Base-by-base conservation (phyloP, 2,329 filamentous ascomycete species). In the Cladosporium sp. region DNA sequence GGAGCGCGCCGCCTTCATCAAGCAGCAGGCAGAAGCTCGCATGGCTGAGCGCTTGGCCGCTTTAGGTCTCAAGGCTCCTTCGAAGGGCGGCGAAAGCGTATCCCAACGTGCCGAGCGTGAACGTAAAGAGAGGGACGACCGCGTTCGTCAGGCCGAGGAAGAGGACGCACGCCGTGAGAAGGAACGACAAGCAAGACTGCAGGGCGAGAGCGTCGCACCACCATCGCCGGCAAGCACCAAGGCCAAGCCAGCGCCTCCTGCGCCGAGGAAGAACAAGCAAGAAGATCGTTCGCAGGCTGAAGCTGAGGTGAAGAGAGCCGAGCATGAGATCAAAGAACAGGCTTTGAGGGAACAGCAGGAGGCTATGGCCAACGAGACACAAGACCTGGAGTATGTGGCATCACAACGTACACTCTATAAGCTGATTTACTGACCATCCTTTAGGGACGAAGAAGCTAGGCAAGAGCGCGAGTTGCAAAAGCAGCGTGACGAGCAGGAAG, bases 11-110 rank as follows among this genome's bases (percentile, higher is more conserved):
- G 91, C 93, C 4, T 96, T 95, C 68, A 97, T 97, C 70, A 96
- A 95, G 72, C 92, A 97, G 72, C 93, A 97, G 72, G 95, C 94
- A 8, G 92, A 97, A 72, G 90, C 93, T 70, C 90, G 93, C 59
- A 97, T 99, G 88, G 93, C 94, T 35, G 94, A 97, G 73, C 87
- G 94, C 60, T 83, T 99, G 67, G 94, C 94, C 60, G 93, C 93
- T 47, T 83, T 97, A 60, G 94, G 94, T 35, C 88, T 99, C 70
- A 96, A 91, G 72, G 86, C 91, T 28, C 88, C 90, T 5, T 80
- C 80, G 17, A 95, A 95, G 70, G 63, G 66, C 37, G 87, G 88
- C 3, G 94, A 99, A 75, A 89, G 86, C 28, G 78, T 91, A 34
- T 83, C 88, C 57, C 92, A 99, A 74, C 84, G 91, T 60, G 84